Percentiles rank a stretch among this genome's conserved stretches.
Conservation (phyloP, 2,329 filamentous ascomycete species). For the Tolypocladium guangdongense region DNA sequence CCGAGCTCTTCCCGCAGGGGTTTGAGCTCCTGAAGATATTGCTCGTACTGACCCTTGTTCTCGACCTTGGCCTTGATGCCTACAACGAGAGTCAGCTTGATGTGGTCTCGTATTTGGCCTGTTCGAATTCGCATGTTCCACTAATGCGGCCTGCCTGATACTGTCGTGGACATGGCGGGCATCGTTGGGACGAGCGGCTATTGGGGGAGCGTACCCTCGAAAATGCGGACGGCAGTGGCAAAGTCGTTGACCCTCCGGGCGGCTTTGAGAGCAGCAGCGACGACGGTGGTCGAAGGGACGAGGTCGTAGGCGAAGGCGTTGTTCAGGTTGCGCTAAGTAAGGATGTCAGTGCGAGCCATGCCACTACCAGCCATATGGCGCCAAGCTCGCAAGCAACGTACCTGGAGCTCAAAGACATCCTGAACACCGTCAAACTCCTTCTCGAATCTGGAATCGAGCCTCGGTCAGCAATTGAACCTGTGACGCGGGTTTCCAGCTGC, state of each 20-base stretch:
- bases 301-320: conserved; percentile 99
- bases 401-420: conserved; percentile 99
- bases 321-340: conserved; percentile 74
- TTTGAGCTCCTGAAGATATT: conserved; percentile 92
- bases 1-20: conserved; percentile 87
- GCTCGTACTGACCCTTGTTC: conserved; percentile 93
- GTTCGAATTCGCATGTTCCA: neutral
- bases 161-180: neutral
- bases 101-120: neutral
- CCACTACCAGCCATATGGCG: neutral
- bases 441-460: conserved; percentile 67
- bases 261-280: conserved; percentile 84
- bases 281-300: conserved; percentile 84
- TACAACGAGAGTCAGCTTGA: conserved; percentile 24
- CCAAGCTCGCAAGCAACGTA: conserved; percentile 34
- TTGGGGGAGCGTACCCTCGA: conserved; percentile 66
- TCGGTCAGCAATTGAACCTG: neutral
- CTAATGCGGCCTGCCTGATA: neutral
- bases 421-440: conserved; percentile 97
- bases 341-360: conserved; percentile 6
- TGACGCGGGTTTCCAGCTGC: neutral
- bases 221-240: conserved; percentile 94
- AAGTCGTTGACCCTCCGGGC: conserved; percentile 96
- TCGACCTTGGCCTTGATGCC: conserved; percentile 99
- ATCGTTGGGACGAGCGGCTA: neutral